Evolutionary conservation across 129 eudicot species (phyloP), one percentile per base, ranked within the genome.

Genomic region (Flaveria ramosissima): DNA sequence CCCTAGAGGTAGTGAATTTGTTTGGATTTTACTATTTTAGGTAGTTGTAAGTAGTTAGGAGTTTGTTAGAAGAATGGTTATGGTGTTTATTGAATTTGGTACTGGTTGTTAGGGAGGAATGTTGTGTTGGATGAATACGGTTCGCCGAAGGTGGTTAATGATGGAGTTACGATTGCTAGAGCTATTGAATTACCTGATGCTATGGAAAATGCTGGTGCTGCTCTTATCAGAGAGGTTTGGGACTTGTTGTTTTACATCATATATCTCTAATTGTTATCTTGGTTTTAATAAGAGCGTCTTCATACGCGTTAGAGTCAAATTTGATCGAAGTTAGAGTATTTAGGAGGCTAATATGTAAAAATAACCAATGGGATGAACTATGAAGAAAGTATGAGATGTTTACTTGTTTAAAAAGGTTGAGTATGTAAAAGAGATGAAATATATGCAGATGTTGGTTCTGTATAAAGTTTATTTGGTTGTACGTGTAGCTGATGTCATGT

Each of bases 151-250:
- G 97, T 93, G 56, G 98, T 93, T 70, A 93, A 93, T 73, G 98
- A 93, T 75, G 98, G 98, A 16, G 98, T 93, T 39, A 93, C 98
- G 13, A 93, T 93, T 78, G 97, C 97, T 23, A 82, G 98, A 42
- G 98, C 98, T 26, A 93, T 93, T n/a, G 98, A 93, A 78, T 78
- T 93, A 71, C 88, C 98, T 23, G 90, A 93, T 87, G 81, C 98
- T 5, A 93, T 93, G 98, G 98, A 93, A 82, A 93, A 93, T 80
- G 98, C 98, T 60, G 98, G 98, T 47, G 98, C 98, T 59, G 97
- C 98, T 74, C 86, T 93, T 57, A 93, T 93, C 50, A 85, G 96
- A 67, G 98, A 93, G 98, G 98, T 93, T 62, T 63, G 79, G 73
- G 53, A 76, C 53, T 41, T 23, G 19, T 14, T 10, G 6, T 75